Evolutionary conservation across 495 filamentous ascomycete species (phyloP), one percentile per base, ranked within the genome.

Genomic region (Pyrenopolyporus hunteri): DNA sequence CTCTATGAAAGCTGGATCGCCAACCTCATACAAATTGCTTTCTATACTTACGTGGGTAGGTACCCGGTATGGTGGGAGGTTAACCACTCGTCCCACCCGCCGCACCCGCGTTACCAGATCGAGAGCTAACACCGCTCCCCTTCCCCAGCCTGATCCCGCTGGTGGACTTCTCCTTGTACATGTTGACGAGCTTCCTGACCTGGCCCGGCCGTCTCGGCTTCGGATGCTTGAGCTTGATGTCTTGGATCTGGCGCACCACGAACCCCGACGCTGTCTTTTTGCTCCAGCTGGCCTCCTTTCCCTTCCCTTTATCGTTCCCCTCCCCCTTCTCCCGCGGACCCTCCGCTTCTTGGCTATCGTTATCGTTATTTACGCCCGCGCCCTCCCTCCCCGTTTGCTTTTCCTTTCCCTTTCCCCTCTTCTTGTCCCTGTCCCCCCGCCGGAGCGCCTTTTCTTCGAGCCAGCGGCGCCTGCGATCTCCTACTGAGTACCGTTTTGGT

Each of bases 401-500:
- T 54, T 10, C 61, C 32, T 63, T 60, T 2, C 52, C 51, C 42
- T 67, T 65, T 3, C 23, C 55, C 22, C 53, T 71, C 1, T 51
- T 23, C 36, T 59, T 71, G 3, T 59, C 57, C 23, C 43, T 63
- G 16, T 63, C 59, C 43, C 55, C 54, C 10, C 43, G 46, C 10
- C 59, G 53, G 35, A 50, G 29, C 29, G 57, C 42, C 36, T 70
- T 70, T 32, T 71, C 66, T 13, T 67, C 64, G 4, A 59, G 37
- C n/a, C 67, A 60, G 6, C 60, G 68, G 57, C 85, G 90, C 57
- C 84, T 90, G 74, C 94, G 92, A 59, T 97, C 93, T 14, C 82
- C 82, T 5, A 85, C 83, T 4, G 87, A 89, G 29, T n/a, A n/a
- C n/a, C 97, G 79, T 68, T 95, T 94, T 3, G 89, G 82, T 1